These are phyloP conservation scores for Tulasnella sp. DNA, from an alignment of 768 basidiomycete species.

Conservation along the genomic window DNA sequence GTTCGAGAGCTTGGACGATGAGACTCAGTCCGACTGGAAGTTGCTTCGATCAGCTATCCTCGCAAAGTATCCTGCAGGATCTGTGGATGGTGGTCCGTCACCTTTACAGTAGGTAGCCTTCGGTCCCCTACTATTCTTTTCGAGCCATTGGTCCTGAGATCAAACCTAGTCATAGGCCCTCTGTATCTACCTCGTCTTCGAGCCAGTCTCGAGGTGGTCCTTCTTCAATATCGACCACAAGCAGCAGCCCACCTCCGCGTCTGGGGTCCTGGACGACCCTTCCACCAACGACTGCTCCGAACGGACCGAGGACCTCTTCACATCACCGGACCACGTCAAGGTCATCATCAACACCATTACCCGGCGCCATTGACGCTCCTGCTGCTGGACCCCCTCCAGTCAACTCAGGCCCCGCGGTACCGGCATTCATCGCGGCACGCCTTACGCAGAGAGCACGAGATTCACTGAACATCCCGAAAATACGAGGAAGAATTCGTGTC, in stretches of 20 bases:
- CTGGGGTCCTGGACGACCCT: background rate
- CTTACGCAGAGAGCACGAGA: background rate
- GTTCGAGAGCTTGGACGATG: background rate
- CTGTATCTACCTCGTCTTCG: background rate
- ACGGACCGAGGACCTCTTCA: background rate
- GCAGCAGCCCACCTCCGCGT: background rate
- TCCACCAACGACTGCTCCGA: background rate
- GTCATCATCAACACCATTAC: background rate
- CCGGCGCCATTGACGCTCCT: background rate
- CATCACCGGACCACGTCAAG: background rate
- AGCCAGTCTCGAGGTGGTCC: background rate
- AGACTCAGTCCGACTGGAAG: background rate
- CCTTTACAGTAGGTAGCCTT: background rate
- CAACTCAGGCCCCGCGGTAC: background rate
- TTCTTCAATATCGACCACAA: background rate
- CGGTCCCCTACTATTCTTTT: background rate
- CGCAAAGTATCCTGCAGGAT: background rate
- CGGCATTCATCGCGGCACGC: background rate
- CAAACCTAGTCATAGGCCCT: background rate
- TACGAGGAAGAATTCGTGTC: background rate
- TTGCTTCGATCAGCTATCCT: background rate
- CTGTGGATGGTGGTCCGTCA: background rate
- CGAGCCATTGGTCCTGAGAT: background rate
- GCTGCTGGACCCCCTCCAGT: background rate
- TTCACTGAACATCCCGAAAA: background rate